Evolutionary conservation across 1,284 basidiomycete genomes (phyloP), one percentile per base, ranked within the genome.

Genomic region (Phylloboletellus chloephorus): DNA sequence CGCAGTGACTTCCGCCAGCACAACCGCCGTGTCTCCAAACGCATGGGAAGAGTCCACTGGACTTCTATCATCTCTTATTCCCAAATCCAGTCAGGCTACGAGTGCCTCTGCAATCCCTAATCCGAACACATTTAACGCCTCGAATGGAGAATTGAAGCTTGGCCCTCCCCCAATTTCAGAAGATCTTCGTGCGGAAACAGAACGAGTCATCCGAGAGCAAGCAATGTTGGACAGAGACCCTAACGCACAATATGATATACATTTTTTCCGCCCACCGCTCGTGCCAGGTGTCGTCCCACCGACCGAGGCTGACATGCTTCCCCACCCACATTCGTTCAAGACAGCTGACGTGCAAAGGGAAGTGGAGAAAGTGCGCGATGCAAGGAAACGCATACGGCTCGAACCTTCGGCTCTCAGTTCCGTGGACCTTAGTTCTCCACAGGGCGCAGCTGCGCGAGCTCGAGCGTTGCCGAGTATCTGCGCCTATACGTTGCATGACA

Each of bases 331-430:
- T 1, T 73, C 79, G 2, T 97, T 97, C 69, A 85, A 86, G 53
- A 84, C 83, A 1, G 70, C 88, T 2, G 96, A 99, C 59, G 78
- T 98, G 17, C 85, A 88, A 59, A 75, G 94, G 37, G 96, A 98
- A 64, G 90, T 98, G 1, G 88, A 88, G 58, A 80, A 77, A 44
- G 81, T 98, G 15, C 77, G 89, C 31, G 96, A 99, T 66, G 85
- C 86, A 21, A 72, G 90, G 51, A 95, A 92, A 65, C 79, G 89
- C 51, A 94, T 97, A 61, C 76, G 85, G 37, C 67, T 96, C 11
- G 92, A 95, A 5, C 87, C 88, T 1, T 77, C 80, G 13, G 67
- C 71, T 10, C 66, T 86, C 36, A 66, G 63, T 22, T 71, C 69
- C 46, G 61, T 75, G 11, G 80, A 82, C 57, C 53, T 61, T 26